A percentile compares a stretch with the other conserved stretches of the same genome.
Evolutionary conservation across 2,329 filamentous ascomycete species (phyloP).

Genomic region (Zymoseptoria brevis): DNA sequence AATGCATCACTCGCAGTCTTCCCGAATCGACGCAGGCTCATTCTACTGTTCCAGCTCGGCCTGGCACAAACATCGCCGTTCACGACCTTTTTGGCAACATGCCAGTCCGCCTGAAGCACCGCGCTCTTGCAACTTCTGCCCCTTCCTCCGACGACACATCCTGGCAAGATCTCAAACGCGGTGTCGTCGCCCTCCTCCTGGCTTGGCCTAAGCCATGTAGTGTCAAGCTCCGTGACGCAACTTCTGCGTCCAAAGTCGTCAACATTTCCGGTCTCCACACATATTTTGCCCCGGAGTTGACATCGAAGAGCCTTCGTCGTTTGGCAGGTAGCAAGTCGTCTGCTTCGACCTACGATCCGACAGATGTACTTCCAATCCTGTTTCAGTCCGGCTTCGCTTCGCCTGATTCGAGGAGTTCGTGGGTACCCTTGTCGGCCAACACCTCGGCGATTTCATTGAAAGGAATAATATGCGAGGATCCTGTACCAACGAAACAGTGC

Average conservation of each 20-base stretch:
- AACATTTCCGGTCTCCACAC: constrained; percentile 14
- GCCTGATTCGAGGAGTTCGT: constrained; percentile 46
- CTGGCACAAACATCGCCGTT: constrained; percentile 66
- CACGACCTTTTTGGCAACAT: constrained; percentile 81
- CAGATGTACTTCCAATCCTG: constrained; percentile 46
- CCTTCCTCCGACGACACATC: constrained; percentile 50
- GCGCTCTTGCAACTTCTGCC: constrained; percentile 48
- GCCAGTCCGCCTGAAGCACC: constrained; percentile 81
- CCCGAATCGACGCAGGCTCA: constrained; percentile 32
- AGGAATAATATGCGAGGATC: constrained; percentile 63
- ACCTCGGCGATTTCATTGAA: constrained; percentile 54
- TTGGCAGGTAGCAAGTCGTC: constrained; percentile 11
- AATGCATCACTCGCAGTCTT: constrained; percentile 53
- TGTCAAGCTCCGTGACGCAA: constrained; percentile 51
- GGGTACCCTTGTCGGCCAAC: constrained; percentile 64
- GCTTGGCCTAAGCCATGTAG: constrained; percentile 54
- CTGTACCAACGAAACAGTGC: constrained; percentile 60
- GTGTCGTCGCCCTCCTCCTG: constrained; percentile 59
- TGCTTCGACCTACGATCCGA: constrained; percentile 16
- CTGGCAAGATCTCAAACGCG: constrained; percentile 56
- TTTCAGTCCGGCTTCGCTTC: constrained; percentile 58
- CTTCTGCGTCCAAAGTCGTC: constrained; percentile 21
- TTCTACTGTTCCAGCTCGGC: background rate
- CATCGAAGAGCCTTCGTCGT: constrained; percentile 22
- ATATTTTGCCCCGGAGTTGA: constrained; percentile 16